Evolutionary conservation across 116 monocot genomes (phyloP).

Genomic region (Thalassia testudinum): DNA sequence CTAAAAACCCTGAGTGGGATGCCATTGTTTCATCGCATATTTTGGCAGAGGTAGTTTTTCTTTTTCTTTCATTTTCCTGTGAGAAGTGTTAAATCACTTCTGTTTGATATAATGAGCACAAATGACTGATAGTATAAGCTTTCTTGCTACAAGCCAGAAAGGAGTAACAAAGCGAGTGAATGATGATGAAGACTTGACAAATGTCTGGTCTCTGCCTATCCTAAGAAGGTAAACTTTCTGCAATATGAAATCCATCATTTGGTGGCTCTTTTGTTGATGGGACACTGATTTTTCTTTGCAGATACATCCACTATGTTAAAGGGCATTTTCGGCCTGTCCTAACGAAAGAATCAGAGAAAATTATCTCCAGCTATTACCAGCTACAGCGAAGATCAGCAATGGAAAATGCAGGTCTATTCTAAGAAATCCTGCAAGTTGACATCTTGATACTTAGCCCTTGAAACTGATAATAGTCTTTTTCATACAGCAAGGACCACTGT

Average conservation of each 20-base stretch:
- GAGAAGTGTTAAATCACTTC: too few relatives aligned
- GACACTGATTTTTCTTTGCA: too few relatives aligned
- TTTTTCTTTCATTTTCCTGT: too few relatives aligned
- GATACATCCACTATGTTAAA: conserved; percentile 94
- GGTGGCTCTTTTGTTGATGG: neutral
- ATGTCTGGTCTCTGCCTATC: conserved; percentile 75
- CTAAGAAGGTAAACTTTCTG: conserved; percentile 44
- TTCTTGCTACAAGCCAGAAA: too few relatives aligned
- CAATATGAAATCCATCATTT: neutral
- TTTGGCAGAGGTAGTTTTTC: too few relatives aligned
- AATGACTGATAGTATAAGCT: too few relatives aligned
- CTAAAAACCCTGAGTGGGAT: too few relatives aligned
- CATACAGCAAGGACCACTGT: conserved; percentile 93
- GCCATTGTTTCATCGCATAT: too few relatives aligned
- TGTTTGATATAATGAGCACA: too few relatives aligned
- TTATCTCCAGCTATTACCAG: conserved; percentile 97
- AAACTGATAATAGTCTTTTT: neutral
- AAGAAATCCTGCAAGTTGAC: too few relatives aligned
- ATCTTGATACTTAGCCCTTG: neutral
- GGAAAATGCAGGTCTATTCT: conserved; percentile 87
- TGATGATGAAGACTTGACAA: too few relatives aligned
- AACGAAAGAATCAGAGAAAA: conserved; percentile 73
- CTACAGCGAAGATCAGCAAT: conserved; percentile 84
- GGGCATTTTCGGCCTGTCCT: conserved; percentile 60
- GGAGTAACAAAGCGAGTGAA: too few relatives aligned